These are phyloP conservation scores for Xanthoconium separans DNA, from an alignment of 1,284 basidiomycete species.

Conservation along the genomic window DNA sequence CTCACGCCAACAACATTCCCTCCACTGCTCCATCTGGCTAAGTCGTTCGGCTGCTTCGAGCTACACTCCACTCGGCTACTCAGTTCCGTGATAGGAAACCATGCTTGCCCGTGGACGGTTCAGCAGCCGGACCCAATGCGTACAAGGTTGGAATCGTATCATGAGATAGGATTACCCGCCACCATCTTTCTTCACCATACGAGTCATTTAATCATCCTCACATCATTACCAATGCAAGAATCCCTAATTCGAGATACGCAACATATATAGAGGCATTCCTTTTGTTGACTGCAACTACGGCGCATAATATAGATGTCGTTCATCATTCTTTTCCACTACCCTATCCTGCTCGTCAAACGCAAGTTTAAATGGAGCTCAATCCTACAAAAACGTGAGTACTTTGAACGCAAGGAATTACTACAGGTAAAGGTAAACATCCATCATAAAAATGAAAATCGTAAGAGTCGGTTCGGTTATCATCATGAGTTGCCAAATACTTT, in stretches of 20 bases:
- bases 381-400: background rate
- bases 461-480: background rate
- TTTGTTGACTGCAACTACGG: background rate
- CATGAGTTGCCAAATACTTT: background rate
- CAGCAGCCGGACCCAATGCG: too few species aligned
- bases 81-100: slow-evolving; percentile 1
- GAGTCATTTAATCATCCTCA: background rate
- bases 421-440: background rate
- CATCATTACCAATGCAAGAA: background rate
- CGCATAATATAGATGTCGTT: background rate
- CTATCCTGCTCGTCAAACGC: background rate
- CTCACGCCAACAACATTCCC: background rate
- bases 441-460: background rate
- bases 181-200: background rate
- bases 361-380: background rate
- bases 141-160: slow-evolving; percentile 1
- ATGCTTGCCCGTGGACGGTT: slow-evolving; percentile 11
- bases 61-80: background rate
- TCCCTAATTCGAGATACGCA: background rate
- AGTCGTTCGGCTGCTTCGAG: too few species aligned
- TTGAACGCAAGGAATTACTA: background rate
- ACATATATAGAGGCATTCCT: background rate
- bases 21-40: background rate
- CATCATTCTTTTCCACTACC: background rate
- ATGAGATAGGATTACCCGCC: background rate